phyloP scores from a whole-genome alignment of 768 basidiomycete species.

The Panaeolus papilionaceus region DNA sequence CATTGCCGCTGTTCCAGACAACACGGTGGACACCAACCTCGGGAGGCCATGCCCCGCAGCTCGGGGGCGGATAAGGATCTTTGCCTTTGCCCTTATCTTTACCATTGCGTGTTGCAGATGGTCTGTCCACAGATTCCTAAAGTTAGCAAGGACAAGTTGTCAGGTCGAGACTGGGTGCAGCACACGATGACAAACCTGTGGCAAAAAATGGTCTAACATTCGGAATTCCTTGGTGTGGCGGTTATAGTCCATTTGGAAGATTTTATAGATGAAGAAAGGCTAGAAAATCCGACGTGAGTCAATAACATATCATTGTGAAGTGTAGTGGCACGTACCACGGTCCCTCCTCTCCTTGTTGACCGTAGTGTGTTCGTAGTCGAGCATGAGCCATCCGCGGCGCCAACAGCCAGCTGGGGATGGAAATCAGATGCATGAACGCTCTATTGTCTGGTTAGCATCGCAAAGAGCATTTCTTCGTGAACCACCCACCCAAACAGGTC shows the following conservation, averaged over 20 bases:
- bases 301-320: not conserved
- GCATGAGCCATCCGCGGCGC: conserved; percentile 84
- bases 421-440: conserved; percentile 78
- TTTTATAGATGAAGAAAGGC: conserved; percentile 80
- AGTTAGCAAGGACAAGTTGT: not conserved
- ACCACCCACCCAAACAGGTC: conserved; percentile 80
- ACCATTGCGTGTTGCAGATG: conserved; percentile 44
- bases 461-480: not conserved
- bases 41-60: conserved; percentile 78
- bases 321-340: conserved; percentile 58
- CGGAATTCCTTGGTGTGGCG: conserved; percentile 75
- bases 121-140: conserved; percentile 59
- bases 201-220: conserved; percentile 88
- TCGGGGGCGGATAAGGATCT: conserved; percentile 32
- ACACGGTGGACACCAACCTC: conserved; percentile 82
- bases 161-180: not conserved
- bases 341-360: conserved; percentile 71
- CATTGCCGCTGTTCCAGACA: conserved; percentile 81
- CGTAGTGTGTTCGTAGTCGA: conserved; percentile 75
- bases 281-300: conserved; percentile 31
- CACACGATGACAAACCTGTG: conserved; percentile 54
- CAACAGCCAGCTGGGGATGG: conserved; percentile 86
- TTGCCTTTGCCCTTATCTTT: conserved; percentile 41
- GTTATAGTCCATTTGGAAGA: conserved; percentile 90
- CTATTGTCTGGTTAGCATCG: conserved; percentile 43